Evolutionary conservation across 306 rosid genomes (phyloP), one percentile per base, ranked within the genome.

Genomic region (Coriaria nepalensis): DNA sequence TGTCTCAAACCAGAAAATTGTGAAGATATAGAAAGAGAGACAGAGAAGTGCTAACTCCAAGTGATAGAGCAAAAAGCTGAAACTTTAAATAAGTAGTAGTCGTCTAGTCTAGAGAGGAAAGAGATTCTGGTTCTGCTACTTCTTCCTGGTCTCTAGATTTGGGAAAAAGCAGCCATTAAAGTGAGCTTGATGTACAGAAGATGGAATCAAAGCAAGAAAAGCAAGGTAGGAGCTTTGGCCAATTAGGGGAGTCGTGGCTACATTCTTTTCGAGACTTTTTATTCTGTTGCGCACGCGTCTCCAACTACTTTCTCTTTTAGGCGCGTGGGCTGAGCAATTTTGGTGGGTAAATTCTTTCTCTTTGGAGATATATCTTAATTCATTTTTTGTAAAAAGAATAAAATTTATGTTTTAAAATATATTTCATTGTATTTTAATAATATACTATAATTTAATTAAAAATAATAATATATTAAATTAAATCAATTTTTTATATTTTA

Each of bases 31-130:
- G 6, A 14, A 11, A 35, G 34, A 45, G 47, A 50, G 9, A 34
- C 42, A 55, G 38, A 43, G 12, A 37, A 52, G 33, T 36, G 61
- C 72, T 68, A 64, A 60, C 71, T 50, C 58, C 11, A 35, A 33
- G 35, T 34, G 37, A 61, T 32, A 63, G 45, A 40, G 40, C 6
- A 32, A 49, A 54, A 32, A 5, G 5, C 32, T 33, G 13, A 61
- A 33, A 15, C 2, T 11, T 11, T 37, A 34, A 6, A 34, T 48
- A 32, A 0, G 43, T 9, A 41, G 53, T 38, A 33, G 10, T 6
- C 29, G 32, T 6, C 4, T 44, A n/a, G 32, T 20, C 29, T 20
- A 20, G 29, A 20, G 29, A 20, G 45, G 44, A 50, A 13, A 61
- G 35, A 51, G 33, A 61, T 52, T 61, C 52, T 34, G 32, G 41